Base-by-base conservation (phyloP, 2,329 filamentous ascomycete genomes). In the Apiospora phragmitis region DNA sequence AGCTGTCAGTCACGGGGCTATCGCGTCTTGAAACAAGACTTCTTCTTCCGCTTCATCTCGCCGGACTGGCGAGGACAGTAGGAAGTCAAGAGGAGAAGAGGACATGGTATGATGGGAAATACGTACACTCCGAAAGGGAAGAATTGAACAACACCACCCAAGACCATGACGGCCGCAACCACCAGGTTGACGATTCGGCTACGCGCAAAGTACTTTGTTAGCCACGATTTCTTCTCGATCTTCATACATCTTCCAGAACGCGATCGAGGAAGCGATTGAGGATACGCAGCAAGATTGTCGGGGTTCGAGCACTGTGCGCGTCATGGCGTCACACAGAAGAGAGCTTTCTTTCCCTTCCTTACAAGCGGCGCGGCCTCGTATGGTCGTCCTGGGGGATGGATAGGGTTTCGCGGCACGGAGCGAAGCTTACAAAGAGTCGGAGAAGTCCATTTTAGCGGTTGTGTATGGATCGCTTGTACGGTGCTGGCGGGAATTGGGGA, bases 101-200 rank as follows among this genome's bases (percentile, higher is more conserved):
- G 77, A 85, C 82, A 42, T 42, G 29, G 51, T 21, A 65, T 70
- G 69, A 42, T 43, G 65, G 69, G 59, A 45, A 51, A 72, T 68
- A 86, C 90, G 79, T 87, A 92, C 90, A 92, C 85, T 70, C 75
- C 76, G 71, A 88, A 79, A 49, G 84, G 79, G 80, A 93, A 93
- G 84, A 94, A 91, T 79, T 93, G 90, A 73, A 86, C 87, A 78
- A 94, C 87, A 77, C 94, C 95, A 75, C 95, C 95, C 66, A 97
- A 86, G 66, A 97, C 86, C 90, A 97, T 97, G 75, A 97, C 88
- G 76, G 92, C 92, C 77, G 92, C 96, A 74, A 97, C 91, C 77
- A 86, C 93, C 82, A 99, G 87, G 88, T 99, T 99, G 82, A 97
- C 93, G 80, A 98, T 90, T 80, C 96, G 96, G 86, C 96, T 98